Base-by-base conservation (phyloP, 768 basidiomycete species). In the Naganishia randhawae region DNA sequence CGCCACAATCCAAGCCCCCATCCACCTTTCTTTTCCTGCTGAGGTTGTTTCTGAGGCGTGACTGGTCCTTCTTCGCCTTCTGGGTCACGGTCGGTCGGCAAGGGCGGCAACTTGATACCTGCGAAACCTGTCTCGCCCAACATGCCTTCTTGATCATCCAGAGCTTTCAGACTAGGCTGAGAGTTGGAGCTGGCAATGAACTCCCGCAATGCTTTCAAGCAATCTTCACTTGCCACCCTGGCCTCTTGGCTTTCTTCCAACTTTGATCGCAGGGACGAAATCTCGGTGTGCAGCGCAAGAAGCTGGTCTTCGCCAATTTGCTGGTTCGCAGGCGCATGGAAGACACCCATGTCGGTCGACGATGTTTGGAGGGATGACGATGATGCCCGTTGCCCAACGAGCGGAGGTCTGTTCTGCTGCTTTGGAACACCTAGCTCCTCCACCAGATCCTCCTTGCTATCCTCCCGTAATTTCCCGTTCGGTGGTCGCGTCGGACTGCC, bases 171-270 rank as follows among this genome's bases (percentile, higher is more conserved):
- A 4, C 50, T 54, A 11, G 39, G 31, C 19, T 62, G 61, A 22
- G 50, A 25, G 19, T 33, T 52, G 29, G 33, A 39, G 1, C 39
- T 66, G 11, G 78, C 75, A 55, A 82, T 80, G 67, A 80, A 97
- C 67, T 87, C 88, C 41, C 92, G 84, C 50, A 98, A 82, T 0
- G 89, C 90, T 65, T 85, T 86, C 71, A 90, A 86, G 76, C 91
- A 93, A 0, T 85, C 85, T 72, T 97, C 92, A 39, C 89, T 90
- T 3, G 94, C 94, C 75, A 91, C 87, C 54, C 87, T 84, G 2
- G 90, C 91, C 79, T 97, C 94, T 69, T 85, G 87, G 0, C 87
- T 84, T 75, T 95, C 92, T 42, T 76, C 82, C 52, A 95, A 81
- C 68, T 91, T 89, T 69, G 85, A 84, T 73, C 85, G 85, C 19